These are phyloP conservation scores for Atractiella rhizophila DNA, from an alignment of 768 basidiomycete genomes.

Conservation along the genomic window DNA sequence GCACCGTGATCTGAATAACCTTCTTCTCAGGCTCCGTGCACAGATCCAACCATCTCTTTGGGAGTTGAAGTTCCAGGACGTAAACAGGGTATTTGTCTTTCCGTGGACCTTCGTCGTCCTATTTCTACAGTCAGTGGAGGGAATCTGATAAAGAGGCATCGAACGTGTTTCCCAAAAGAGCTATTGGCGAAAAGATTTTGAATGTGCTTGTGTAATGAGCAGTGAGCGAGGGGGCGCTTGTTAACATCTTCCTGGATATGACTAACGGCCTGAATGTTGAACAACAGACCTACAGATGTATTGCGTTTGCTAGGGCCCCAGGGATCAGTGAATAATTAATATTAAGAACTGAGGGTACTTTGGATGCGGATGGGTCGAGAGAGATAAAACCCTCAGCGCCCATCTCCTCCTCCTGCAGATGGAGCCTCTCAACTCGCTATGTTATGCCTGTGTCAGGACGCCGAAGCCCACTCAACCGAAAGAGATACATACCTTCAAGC, in stretches of 20 bases:
- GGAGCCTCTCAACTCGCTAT: conserved; percentile 31
- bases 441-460: neutral
- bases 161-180: conserved; percentile 12
- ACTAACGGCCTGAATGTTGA: neutral
- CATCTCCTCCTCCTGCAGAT: conserved; percentile 29
- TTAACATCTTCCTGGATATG: conserved; percentile 39
- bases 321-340: too few relatives aligned
- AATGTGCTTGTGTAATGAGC: conserved; percentile 44
- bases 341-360: conserved; percentile 69
- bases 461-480: neutral
- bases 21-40: conserved; percentile 55
- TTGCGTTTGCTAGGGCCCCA: too few relatives aligned
- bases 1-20: conserved; percentile 40
- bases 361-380: conserved; percentile 8
- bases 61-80: conserved; percentile 47
- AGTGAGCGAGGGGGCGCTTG: conserved; percentile 36
- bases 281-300: conserved; percentile 34
- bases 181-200: conserved; percentile 33
- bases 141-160: neutral
- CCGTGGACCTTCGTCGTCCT: conserved; percentile 8
- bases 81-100: conserved; percentile 54
- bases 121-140: neutral
- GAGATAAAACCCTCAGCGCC: conserved; percentile 42
- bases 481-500: too few relatives aligned
- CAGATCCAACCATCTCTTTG: conserved; percentile 44